These are phyloP conservation scores for Aureobasidium sp. DNA, from an alignment of 2,329 filamentous ascomycete species.

Conservation along the genomic window DNA sequence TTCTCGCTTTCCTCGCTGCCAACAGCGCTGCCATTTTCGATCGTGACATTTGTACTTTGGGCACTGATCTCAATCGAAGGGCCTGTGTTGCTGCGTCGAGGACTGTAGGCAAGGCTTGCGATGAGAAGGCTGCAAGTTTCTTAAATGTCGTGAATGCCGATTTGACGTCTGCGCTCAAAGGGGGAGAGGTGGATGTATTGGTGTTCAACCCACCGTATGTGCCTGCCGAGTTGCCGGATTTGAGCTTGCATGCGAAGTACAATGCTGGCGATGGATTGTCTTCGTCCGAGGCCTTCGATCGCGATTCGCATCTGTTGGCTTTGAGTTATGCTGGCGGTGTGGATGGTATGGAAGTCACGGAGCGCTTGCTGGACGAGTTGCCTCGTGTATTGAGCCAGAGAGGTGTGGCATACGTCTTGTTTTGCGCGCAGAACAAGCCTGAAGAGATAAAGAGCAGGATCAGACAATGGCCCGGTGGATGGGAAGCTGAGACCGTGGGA, in stretches of 20 bases:
- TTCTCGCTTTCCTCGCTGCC: conserved; percentile 79
- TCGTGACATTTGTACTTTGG: conserved; percentile 59
- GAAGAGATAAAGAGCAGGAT: conserved; percentile 60
- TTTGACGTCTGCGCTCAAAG: conserved; percentile 53
- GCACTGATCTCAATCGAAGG: conserved; percentile 75
- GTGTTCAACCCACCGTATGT: conserved; percentile 98
- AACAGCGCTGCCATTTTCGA: conserved; percentile 67
- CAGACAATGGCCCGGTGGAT: conserved; percentile 48
- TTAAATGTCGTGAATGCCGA: conserved; percentile 63
- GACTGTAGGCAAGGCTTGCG: conserved; percentile 45
- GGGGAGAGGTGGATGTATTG: conserved; percentile 63
- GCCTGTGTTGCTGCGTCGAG: conserved; percentile 67
- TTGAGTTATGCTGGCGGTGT: conserved; percentile 81
- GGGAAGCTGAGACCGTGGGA: conserved; percentile 70
- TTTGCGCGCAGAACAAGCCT: conserved; percentile 87
- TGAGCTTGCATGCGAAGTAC: conserved; percentile 32
- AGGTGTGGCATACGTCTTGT: conserved; percentile 79
- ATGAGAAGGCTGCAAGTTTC: conserved; percentile 34
- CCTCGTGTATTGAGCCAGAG: conserved; percentile 52
- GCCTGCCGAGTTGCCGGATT: conserved; percentile 38
- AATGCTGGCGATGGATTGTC: conserved; percentile 11
- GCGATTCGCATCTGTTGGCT: conserved; percentile 73
- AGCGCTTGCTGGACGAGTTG: conserved; percentile 63
- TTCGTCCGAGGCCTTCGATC: conserved; percentile 48
- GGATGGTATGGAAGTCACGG: conserved; percentile 91